Evolutionary conservation across 2,329 filamentous ascomycete genomes (phyloP).

Genomic region (Trichoderma koningiopsis): DNA sequence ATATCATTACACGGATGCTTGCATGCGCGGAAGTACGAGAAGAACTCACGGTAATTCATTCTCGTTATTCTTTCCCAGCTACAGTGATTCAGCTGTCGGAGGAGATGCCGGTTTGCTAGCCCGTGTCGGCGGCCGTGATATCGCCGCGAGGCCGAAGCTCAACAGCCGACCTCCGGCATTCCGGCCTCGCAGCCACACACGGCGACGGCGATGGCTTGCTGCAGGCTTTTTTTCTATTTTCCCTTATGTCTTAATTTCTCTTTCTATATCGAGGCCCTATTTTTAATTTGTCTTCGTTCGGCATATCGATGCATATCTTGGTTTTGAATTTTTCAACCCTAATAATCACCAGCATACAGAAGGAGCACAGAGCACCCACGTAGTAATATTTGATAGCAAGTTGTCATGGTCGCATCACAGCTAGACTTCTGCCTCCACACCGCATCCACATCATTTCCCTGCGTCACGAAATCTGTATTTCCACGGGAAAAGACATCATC

Average conservation of each 20-base stretch:
- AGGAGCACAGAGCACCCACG: not conserved
- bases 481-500: not conserved
- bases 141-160: constrained; percentile 14
- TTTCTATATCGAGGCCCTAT: not conserved
- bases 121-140: constrained; percentile 10
- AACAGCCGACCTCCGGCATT: constrained; percentile 11
- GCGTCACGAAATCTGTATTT: not conserved
- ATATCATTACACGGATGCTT: not conserved
- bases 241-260: not conserved
- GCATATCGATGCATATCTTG: not conserved
- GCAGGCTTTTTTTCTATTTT: not conserved
- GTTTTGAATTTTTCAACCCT: not conserved
- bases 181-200: not conserved
- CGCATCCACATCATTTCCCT: not conserved
- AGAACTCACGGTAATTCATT: not conserved
- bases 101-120: not conserved
- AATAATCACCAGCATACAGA: not conserved
- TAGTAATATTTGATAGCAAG: not conserved
- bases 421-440: not conserved
- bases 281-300: not conserved
- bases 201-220: not conserved
- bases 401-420: not conserved
- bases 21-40: not conserved
- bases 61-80: not conserved
- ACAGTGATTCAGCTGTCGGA: not conserved